Evolutionary conservation across 2,329 filamentous ascomycete genomes (phyloP), one percentile per base, ranked within the genome.

Genomic region (Escovopsis sp.): DNA sequence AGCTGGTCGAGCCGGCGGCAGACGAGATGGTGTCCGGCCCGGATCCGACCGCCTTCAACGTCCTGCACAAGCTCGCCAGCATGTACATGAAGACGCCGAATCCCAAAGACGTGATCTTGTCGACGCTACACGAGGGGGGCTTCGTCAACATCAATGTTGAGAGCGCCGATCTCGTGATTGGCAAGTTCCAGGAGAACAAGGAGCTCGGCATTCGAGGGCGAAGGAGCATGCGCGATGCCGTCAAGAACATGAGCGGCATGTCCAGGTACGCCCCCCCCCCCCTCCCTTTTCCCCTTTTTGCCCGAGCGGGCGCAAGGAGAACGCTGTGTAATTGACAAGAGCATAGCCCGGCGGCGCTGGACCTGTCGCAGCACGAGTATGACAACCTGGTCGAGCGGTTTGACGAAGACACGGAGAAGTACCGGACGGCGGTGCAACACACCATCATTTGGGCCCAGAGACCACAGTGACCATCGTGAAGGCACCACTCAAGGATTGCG

Each of bases 1-100:
- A 48, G 30, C 28, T 48, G 6, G 44, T 48, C 26, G 46, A 48
- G 23, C 36, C 44, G 3, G 44, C 40, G 1, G 43, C 43, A 11
- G 35, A 42, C 8, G 43, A 45, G 15, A 45, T 39, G 18, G 33
- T 45, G 15, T 45, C 43, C 4, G 43, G 43, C 10, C 43, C 43
- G 32, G 32, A 32, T 15, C 36, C 43, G 8, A 36, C 43, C 19
- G 40, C 40, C 12, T 45, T 45, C 28, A 28, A 37, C 4, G 34
- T 38, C n/a, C 9, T 45, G 5, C 43, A 45, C 9, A 12, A 39
- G 11, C 41, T 45, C 18, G 43, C 43, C 6, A 26, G 39, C 15
- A 36, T 32, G 19, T 43, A 38, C 12, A 45, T 45, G 43, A 23
- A 39, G 15, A 36, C 35, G 9, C 40, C 43, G 19, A 45, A 39